Conservation (phyloP, 2,329 filamentous ascomycete genomes). For the Penicillium sp. region DNA sequence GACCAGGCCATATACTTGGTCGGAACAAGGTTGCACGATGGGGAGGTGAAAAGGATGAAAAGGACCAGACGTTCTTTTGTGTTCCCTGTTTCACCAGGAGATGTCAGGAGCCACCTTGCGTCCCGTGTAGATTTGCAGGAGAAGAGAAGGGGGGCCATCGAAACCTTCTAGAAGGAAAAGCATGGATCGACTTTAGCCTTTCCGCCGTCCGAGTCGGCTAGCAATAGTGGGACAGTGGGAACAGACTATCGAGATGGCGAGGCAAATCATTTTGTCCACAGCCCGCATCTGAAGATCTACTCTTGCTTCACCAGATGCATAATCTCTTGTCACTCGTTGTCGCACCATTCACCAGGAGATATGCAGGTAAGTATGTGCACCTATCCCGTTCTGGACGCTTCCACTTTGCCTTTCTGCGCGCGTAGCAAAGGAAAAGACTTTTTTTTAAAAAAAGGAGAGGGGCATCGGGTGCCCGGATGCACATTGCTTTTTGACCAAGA, state of each 20-base stretch:
- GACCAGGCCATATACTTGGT: neutral
- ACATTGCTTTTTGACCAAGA: slow-evolving; percentile 2
- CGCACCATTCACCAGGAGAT: slow-evolving; percentile 16
- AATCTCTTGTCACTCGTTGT: slow-evolving; percentile 8
- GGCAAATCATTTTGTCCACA: slow-evolving; percentile 9
- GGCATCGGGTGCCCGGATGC: slow-evolving; percentile 3
- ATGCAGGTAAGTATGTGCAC: slow-evolving; percentile 17
- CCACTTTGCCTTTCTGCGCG: neutral
- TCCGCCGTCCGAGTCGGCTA: slow-evolving; percentile 29
- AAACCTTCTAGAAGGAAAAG: slow-evolving; percentile 41
- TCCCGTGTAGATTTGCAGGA: slow-evolving; percentile 13
- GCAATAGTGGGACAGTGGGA: slow-evolving; percentile 24
- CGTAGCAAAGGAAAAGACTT: neutral
- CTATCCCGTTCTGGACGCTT: neutral
- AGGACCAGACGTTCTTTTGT: neutral
- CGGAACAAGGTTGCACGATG: slow-evolving; percentile 8
- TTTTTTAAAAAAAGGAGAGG: neutral
- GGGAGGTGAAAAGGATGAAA: neutral
- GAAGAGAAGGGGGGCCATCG: slow-evolving; percentile 12
- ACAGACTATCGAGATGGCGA: slow-evolving; percentile 26
- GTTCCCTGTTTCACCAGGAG: slow-evolving; percentile 2
- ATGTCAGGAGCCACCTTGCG: slow-evolving; percentile 19
- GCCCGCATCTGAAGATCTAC: slow-evolving; percentile 8
- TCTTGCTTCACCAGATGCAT: neutral
- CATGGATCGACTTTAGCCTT: slow-evolving; percentile 30